These are phyloP conservation scores for Peltaster fructicola DNA, from an alignment of 2,329 filamentous ascomycete species.

Conservation along the genomic window DNA sequence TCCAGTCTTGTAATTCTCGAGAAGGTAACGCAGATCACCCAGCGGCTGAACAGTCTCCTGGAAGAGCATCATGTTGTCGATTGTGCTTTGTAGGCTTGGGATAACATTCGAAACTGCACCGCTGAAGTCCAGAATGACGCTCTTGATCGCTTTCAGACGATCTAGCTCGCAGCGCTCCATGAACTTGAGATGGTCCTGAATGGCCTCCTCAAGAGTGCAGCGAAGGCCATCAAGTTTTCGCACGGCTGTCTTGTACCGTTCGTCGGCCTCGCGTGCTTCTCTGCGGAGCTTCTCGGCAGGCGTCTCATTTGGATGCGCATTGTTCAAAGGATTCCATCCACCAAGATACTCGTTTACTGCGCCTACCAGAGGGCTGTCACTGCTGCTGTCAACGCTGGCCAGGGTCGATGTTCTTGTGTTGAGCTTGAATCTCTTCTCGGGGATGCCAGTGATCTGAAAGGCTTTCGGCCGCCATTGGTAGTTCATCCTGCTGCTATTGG, in stretches of 20 bases:
- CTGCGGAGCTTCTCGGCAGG: constrained; percentile 69
- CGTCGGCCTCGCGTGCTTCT: constrained; percentile 78
- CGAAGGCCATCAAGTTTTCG: constrained; percentile 76
- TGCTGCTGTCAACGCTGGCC: constrained; percentile 28
- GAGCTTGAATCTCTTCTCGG: constrained; percentile 59
- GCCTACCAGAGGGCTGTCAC: constrained; percentile 66
- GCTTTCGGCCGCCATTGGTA: constrained; percentile 94
- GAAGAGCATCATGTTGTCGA: constrained; percentile 98
- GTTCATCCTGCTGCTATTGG: constrained; percentile 91
- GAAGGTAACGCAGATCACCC: constrained; percentile 76
- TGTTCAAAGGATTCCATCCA: constrained; percentile 86
- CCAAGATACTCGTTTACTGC: constrained; percentile 70
- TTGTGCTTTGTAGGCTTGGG: constrained; percentile 81
- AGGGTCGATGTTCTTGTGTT: constrained; percentile 59
- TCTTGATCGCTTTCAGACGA: constrained; percentile 92
- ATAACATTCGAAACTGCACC: constrained; percentile 97
- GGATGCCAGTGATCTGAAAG: constrained; percentile 72
- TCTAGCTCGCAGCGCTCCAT: constrained; percentile 96
- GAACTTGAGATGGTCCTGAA: constrained; percentile 81
- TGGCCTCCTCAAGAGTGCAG: constrained; percentile 89
- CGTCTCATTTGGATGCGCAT: constrained; percentile 82
- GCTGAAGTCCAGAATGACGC: constrained; percentile 91
- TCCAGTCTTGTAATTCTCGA: constrained; percentile 94
- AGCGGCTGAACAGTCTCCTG: constrained; percentile 95
- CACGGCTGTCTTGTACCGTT: constrained; percentile 78